phyloP scores from a whole-genome alignment of 768 basidiomycete species.

The Podaxis carcinomalis region DNA sequence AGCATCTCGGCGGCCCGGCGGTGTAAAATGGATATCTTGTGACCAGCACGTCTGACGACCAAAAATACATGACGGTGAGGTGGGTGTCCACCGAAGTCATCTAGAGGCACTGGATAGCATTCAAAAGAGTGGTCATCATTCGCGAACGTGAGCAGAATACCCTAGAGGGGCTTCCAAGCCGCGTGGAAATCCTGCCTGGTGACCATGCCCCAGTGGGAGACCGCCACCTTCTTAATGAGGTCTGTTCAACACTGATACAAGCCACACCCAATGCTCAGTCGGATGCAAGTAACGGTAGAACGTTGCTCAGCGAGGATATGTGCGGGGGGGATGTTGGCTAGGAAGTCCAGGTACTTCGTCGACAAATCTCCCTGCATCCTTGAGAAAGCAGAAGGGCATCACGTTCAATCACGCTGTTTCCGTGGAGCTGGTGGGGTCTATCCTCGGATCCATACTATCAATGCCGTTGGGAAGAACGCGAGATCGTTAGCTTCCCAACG shows the following conservation, averaged over 20 bases:
- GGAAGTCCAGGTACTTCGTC: neutral
- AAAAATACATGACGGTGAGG: neutral
- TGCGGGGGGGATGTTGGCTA: too few species aligned
- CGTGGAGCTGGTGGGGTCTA: constrained; percentile 3
- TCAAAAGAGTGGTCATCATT: neutral
- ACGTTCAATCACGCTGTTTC: neutral
- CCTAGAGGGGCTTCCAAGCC: neutral
- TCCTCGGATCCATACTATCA: constrained; percentile 7
- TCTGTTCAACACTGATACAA: neutral
- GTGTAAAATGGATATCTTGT: neutral
- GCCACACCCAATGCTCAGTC: too few species aligned
- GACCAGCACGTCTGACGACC: neutral
- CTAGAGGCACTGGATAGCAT: neutral
- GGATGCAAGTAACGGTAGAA: too few species aligned
- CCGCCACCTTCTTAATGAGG: neutral
- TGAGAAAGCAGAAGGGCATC: neutral
- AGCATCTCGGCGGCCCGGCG: neutral
- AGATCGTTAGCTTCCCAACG: too few species aligned
- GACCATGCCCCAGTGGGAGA: neutral
- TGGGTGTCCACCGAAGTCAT: neutral
- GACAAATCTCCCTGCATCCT: neutral
- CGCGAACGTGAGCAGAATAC: neutral
- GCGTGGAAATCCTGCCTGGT: constrained; percentile 3
- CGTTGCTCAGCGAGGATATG: too few species aligned
- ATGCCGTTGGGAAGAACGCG: neutral